phyloP scores from a whole-genome alignment of 169 alveolate genomes.

The Cryptosporidium tyzzeri region DNA sequence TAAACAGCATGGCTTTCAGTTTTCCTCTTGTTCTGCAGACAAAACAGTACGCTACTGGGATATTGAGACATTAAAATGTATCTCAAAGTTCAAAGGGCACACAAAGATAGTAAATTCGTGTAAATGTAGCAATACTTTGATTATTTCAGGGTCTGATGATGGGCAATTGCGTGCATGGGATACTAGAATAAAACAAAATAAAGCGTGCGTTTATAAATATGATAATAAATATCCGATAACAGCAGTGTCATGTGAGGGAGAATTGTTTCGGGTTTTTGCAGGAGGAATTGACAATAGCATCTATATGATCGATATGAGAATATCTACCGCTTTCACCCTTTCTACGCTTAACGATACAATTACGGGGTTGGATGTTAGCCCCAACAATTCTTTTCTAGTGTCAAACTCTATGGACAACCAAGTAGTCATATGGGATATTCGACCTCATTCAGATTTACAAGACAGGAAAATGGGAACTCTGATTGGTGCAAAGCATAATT shows the following conservation, averaged over 20 bases:
- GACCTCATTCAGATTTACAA: constrained; percentile 44
- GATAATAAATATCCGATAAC: constrained; percentile 57
- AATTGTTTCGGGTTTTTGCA: constrained; percentile 24
- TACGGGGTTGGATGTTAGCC: constrained; percentile 53
- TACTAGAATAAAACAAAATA: constrained; percentile 18
- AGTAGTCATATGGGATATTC: constrained; percentile 59
- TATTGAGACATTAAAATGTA: constrained; percentile 18
- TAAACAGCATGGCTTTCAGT: constrained; percentile 29
- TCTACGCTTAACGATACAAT: constrained; percentile 38
- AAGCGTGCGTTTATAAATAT: constrained; percentile 45
- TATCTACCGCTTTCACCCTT: neutral
- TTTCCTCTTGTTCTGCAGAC: constrained; percentile 71
- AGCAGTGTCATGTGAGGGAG: constrained; percentile 37
- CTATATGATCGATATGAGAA: constrained; percentile 53
- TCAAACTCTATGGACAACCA: constrained; percentile 56
- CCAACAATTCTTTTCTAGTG: constrained; percentile 20
- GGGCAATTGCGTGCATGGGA: constrained; percentile 64
- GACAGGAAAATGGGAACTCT: constrained; percentile 66
- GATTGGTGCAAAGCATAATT: constrained; percentile 51
- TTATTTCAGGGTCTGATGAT: constrained; percentile 65
- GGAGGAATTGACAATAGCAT: constrained; percentile 67
- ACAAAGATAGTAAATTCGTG: constrained; percentile 59
- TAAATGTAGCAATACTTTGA: constrained; percentile 12
- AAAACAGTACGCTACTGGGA: constrained; percentile 68
- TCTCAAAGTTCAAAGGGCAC: constrained; percentile 63